Evolutionary conservation across 2,329 filamentous ascomycete genomes (phyloP), one percentile per base, ranked within the genome.

Genomic region (Lecanosticta acicola): DNA sequence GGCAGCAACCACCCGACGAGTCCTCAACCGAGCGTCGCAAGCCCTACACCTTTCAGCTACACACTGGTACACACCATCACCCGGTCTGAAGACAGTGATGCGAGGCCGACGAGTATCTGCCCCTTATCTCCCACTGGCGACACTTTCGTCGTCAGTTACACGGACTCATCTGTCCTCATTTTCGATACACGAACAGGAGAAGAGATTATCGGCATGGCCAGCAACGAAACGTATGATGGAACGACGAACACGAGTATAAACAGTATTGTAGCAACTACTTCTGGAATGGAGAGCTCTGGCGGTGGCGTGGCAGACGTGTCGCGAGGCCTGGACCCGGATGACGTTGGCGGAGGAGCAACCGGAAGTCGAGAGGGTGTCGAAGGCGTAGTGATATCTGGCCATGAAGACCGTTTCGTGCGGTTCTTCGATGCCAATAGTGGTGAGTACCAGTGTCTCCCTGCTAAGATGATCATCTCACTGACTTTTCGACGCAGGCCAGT

Each of bases 391-490:
- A 96, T 98, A 55, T 94, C 87, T 51, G 93, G 93, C 54, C 91
- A 98, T 64, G 93, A 98, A 72, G 93, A 98, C 70, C 83, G 87
- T 58, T 96, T 89, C 62, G 89, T 98, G 58, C 79, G 91, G 56
- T 95, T 98, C 76, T 98, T 95, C 66, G 93, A 98, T 74, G 93
- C 93, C 53, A 97, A 98, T 65, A 95, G 88, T 70, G 93, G 93
- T 97, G 84, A 69, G 87, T n/a, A n/a, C n/a, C n/a, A n/a, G n/a
- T n/a, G n/a, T n/a, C n/a, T n/a, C n/a, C n/a, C n/a, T n/a, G n/a
- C n/a, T n/a, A n/a, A n/a, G n/a, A n/a, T n/a, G n/a, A n/a, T n/a
- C n/a, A n/a, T n/a, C n/a, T n/a, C n/a, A n/a, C n/a, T n/a, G n/a
- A n/a, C n/a, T n/a, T n/a, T n/a, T n/a, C n/a, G n/a, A n/a, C 18